Conservation (phyloP, 805 yeast genomes). For the Candida peoriensis region DNA sequence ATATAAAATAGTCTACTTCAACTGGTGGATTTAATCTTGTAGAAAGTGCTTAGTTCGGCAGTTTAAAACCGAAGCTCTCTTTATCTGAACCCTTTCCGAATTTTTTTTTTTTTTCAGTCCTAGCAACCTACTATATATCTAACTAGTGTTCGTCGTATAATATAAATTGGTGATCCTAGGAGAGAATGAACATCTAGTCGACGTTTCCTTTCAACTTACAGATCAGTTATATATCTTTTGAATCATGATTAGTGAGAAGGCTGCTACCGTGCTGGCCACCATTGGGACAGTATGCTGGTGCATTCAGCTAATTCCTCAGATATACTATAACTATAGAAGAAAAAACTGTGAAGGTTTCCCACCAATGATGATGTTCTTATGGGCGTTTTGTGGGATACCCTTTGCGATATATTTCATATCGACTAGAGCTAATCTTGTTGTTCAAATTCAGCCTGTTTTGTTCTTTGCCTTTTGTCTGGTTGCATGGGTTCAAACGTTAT, state of each 20-base stretch:
- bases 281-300: slow-evolving; percentile 93
- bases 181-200: too few relatives aligned
- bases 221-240: too few relatives aligned
- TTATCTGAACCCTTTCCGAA: too few relatives aligned
- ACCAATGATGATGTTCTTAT: slow-evolving; percentile 78
- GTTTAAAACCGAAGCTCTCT: too few relatives aligned
- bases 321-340: slow-evolving; percentile 62
- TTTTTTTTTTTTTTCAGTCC: too few relatives aligned
- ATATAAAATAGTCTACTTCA: too few relatives aligned
- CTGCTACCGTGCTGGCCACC: slow-evolving; percentile 76
- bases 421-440: slow-evolving; percentile 66
- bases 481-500: slow-evolving; percentile 63
- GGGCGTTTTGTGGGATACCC: slow-evolving; percentile 79
- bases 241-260: slow-evolving; percentile 30
- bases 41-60: too few relatives aligned
- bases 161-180: too few relatives aligned
- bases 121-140: too few relatives aligned
- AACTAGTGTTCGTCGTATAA: too few relatives aligned
- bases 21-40: too few relatives aligned
- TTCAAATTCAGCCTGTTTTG: slow-evolving; percentile 86
- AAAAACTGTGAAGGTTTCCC: slow-evolving; percentile 87
- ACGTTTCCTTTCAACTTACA: too few relatives aligned
- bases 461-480: slow-evolving; percentile 66
- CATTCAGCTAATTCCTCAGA: slow-evolving; percentile 83
- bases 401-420: slow-evolving; percentile 78